Evolutionary conservation across 1,139 yeast genomes (phyloP), one percentile per base, ranked within the genome.

Genomic region (Taiozyma sp.): DNA sequence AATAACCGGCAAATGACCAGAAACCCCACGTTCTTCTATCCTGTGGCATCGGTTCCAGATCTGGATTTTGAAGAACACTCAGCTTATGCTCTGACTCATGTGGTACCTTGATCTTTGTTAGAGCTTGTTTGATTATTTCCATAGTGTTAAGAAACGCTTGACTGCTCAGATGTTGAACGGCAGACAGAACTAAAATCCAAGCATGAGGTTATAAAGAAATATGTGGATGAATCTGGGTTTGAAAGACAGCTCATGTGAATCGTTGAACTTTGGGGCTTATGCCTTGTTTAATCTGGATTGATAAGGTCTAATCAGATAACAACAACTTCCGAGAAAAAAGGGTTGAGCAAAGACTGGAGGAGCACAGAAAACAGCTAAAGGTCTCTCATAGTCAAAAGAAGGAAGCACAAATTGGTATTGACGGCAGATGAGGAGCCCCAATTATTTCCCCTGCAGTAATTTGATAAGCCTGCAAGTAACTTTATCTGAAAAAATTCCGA

Each of bases 11-110:
- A 48, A 52, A 65, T 4, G 68, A 62, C 60, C 59, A 64, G 49
- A 64, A 52, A 2, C 70, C 70, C 70, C 70, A 67, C 7, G 54
- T 58, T 49, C 70, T 57, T 52, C 70, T 58, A 6, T 51, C 38
- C 4, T 62, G 60, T 2, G 65, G 64, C 64, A 67, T 66, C 2
- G 70, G 70, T 16, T 62, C 65, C 48, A 67, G 50, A 51, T 67
- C 70, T 29, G 65, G 65, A 47, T 66, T 59, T 45, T 59, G 60
- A 12, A 62, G 54, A 12, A 59, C 48, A 29, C 54, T 52, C 10
- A 62, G 51, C 14, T 56, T 51, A 34, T 58, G 56, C n/a, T 51
- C 56, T 34, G 48, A 48, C 6, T 39, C 54, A 46, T 63, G 65
- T n/a, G 66, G 66, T 3, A 63, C 65, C 44, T 63, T 63, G 24